Evolutionary conservation across 768 basidiomycete species (phyloP).

Genomic region (Imleria badia): DNA sequence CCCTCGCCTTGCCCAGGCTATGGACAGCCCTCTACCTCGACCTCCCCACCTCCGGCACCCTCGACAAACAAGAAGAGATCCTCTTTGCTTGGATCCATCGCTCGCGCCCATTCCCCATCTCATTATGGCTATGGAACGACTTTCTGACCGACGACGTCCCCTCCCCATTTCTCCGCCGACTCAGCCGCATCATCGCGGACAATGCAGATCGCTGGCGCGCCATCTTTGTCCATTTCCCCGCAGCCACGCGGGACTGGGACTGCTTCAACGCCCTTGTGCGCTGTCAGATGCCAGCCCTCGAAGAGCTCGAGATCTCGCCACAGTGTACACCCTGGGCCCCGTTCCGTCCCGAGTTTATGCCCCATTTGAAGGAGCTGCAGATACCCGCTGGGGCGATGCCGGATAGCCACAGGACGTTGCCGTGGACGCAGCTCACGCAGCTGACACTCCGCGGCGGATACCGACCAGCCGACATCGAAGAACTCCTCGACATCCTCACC

Average conservation of each 20-base stretch:
- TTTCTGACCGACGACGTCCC: slow-evolving; percentile 34
- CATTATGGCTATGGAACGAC: slow-evolving; percentile 33
- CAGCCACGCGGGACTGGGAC: slow-evolving; percentile 29
- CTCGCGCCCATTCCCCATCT: slow-evolving; percentile 24
- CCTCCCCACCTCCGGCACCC: slow-evolving; percentile 24
- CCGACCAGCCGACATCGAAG: slow-evolving; percentile 26
- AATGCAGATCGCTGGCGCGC: slow-evolving; percentile 31
- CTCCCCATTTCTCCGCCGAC: slow-evolving; percentile 21
- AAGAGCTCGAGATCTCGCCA: slow-evolving; percentile 34
- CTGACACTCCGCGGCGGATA: slow-evolving; percentile 32
- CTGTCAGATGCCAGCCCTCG: slow-evolving; percentile 25
- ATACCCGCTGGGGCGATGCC: slow-evolving; percentile 33
- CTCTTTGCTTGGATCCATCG: slow-evolving; percentile 28
- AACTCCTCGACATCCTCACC: slow-evolving; percentile 25
- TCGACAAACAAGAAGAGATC: slow-evolving; percentile 26
- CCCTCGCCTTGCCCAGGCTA: slow-evolving; percentile 28
- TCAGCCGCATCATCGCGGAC: slow-evolving; percentile 18
- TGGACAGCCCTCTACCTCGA: slow-evolving; percentile 35
- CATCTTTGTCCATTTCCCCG: slow-evolving; percentile 33
- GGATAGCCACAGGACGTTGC: slow-evolving; percentile 31
- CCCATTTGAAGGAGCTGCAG: slow-evolving; percentile 26
- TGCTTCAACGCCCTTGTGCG: slow-evolving; percentile 24
- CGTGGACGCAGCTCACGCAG: slow-evolving; percentile 34
- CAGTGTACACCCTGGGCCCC: slow-evolving; percentile 33
- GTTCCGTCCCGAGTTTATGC: slow-evolving; percentile 27